Evolutionary conservation across 148 eudicot species (phyloP).

Genomic region (Oxyria digyna): DNA sequence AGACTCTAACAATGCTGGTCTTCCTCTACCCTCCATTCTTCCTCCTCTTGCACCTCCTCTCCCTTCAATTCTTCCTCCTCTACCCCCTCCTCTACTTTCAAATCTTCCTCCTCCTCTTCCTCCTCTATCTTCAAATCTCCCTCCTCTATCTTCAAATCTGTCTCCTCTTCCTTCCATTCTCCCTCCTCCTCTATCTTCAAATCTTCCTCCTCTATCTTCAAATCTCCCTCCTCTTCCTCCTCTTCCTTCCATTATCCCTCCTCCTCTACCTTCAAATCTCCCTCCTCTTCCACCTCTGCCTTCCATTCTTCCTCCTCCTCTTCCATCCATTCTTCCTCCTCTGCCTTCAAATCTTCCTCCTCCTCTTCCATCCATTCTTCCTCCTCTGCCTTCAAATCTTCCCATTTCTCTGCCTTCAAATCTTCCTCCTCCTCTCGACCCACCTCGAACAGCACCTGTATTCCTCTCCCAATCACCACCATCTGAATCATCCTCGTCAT

Average conservation of each 20-base stretch:
- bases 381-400: no score
- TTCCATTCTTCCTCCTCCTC: no score
- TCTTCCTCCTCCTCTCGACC: conserved; percentile 4
- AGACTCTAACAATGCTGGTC: conserved; percentile 12
- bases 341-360: no score
- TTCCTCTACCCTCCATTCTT: conserved; percentile 4
- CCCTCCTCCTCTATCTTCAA: conserved; percentile 11
- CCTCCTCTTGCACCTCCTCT: neutral
- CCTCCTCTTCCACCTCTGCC: no score
- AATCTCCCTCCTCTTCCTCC: no score
- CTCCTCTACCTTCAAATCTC: no score
- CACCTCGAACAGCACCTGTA: conserved; percentile 1
- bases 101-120: conserved; percentile 5
- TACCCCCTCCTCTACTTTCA: neutral
- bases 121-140: neutral
- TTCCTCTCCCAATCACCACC: conserved; percentile 9
- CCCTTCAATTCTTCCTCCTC: neutral
- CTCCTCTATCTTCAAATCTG: conserved; percentile 2
- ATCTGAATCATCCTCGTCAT: conserved; percentile 16
- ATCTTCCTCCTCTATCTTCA: no score
- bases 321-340: no score
- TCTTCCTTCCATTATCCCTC: no score
- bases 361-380: no score
- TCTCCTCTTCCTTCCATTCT: neutral
- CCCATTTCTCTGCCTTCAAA: no score